phyloP scores from a whole-genome alignment of 768 basidiomycete species.

The Collybia sp. region DNA sequence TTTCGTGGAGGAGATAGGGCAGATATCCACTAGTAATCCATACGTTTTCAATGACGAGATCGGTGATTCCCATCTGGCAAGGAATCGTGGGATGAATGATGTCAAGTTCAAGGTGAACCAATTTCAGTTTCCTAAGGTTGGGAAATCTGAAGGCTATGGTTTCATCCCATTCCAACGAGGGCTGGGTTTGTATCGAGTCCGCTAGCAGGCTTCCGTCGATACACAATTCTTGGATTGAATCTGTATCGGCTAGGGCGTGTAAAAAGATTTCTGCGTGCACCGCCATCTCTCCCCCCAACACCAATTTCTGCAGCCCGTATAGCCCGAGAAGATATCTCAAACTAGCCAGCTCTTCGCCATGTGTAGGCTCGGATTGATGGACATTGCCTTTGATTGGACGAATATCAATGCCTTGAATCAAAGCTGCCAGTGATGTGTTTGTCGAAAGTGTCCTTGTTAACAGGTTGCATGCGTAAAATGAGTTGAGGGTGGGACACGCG shows the following conservation, averaged over 20 bases:
- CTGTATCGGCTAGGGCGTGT: constrained; percentile 32
- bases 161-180: constrained; percentile 54
- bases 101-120: constrained; percentile 40
- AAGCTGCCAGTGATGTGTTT: constrained; percentile 27
- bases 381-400: constrained; percentile 22
- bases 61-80: constrained; percentile 27
- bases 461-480: constrained; percentile 34
- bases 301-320: constrained; percentile 35
- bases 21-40: constrained; percentile 35
- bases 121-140: constrained; percentile 34
- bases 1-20: constrained; percentile 31
- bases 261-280: constrained; percentile 44
- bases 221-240: constrained; percentile 34
- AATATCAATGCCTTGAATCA: constrained; percentile 38
- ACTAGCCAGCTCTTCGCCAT: constrained; percentile 25
- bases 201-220: constrained; percentile 38
- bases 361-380: constrained; percentile 7
- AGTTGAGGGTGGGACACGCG: constrained; percentile 31
- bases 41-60: constrained; percentile 41
- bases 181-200: constrained; percentile 16
- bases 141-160: constrained; percentile 40
- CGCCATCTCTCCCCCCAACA: constrained; percentile 44
- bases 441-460: constrained; percentile 37
- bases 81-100: constrained; percentile 29
- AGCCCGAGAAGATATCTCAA: constrained; percentile 38